Conservation (phyloP, 257 asterid genomes). For the Solanum etuberosum region DNA sequence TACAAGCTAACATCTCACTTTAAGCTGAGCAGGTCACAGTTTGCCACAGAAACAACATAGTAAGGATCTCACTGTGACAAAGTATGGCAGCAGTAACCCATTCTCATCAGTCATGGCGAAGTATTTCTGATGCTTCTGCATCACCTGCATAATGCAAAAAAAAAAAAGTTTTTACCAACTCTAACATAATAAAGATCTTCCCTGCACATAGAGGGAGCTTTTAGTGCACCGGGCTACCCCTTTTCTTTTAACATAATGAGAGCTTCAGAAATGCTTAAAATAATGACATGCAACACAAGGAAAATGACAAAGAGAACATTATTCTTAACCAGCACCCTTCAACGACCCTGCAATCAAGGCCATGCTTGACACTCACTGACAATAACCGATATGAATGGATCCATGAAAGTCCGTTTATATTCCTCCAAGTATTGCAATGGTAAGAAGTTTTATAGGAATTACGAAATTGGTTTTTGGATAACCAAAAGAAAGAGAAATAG, state of each 20-base stretch:
- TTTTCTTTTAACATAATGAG: background rate
- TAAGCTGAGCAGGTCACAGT: background rate
- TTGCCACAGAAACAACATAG: background rate
- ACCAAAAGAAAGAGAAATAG: background rate
- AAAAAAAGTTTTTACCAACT: background rate
- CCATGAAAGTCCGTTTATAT: background rate
- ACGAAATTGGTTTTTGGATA: background rate
- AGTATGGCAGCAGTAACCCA: slow-evolving; percentile 70
- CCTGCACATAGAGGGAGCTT: background rate
- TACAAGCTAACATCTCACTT: background rate
- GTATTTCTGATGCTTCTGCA: slow-evolving; percentile 97
- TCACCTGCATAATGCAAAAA: slow-evolving; percentile 42
- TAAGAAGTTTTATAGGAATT: background rate
- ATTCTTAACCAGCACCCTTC: background rate
- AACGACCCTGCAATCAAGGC: background rate
- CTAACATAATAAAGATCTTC: background rate
- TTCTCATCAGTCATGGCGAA: slow-evolving; percentile 68
- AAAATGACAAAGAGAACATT: background rate
- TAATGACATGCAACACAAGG: background rate
- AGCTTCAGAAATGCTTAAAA: background rate
- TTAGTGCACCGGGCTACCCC: background rate
- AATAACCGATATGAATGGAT: background rate
- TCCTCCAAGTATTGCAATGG: background rate
- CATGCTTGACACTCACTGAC: background rate
- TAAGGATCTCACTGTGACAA: slow-evolving; percentile 53